Base-by-base conservation (phyloP, 73 alveolate genomes). In the Tetrahymena borealis region DNA sequence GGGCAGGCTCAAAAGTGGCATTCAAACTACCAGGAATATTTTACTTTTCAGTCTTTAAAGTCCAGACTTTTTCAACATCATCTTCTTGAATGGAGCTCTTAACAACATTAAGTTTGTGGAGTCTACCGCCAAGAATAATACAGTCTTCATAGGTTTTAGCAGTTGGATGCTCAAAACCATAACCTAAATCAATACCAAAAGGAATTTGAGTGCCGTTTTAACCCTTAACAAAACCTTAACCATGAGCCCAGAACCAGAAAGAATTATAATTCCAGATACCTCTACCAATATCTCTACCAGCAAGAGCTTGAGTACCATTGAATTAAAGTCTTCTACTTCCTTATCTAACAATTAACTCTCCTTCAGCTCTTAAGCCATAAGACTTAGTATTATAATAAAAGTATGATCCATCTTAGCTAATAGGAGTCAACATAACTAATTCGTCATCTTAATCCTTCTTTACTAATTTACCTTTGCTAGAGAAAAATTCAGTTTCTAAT, bases 221-320 rank as follows among this genome's bases (percentile, higher is more conserved):
- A 60, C 28, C 85, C 28, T 60, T 15, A 60, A 60, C 11, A 15
- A 60, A 60, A 60, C 85, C 85, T 28, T 60, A 60, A n/a, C 20
- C 85, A 60, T 60, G 85, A 60, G 85, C 85, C 85, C 85, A 60
- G 38, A 60, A 60, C 85, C 85, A 60, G 85, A 60, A 60, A 60
- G 85, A 60, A 20, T 60, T 60, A 20, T 60, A 60, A 35, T 60
- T 60, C 85, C 85, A 60, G 28, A 60, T 35, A 6, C 85, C 85
- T 60, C 85, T 60, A 1, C 85, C 85, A 15, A 60, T 60, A 60
- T 60, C 85, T 60, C 85, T 60, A 1, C 85, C 85, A 1, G 85
- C 85, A 60, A 60, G 85, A 60, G 85, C n/a, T 2, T 60, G 33
- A 60, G 36, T 15, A 24, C 35, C 31, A 28, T 60, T n/a, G 35